These are phyloP conservation scores for Silene uniflora DNA, from an alignment of 148 eudicot species.

Conservation along the genomic window DNA sequence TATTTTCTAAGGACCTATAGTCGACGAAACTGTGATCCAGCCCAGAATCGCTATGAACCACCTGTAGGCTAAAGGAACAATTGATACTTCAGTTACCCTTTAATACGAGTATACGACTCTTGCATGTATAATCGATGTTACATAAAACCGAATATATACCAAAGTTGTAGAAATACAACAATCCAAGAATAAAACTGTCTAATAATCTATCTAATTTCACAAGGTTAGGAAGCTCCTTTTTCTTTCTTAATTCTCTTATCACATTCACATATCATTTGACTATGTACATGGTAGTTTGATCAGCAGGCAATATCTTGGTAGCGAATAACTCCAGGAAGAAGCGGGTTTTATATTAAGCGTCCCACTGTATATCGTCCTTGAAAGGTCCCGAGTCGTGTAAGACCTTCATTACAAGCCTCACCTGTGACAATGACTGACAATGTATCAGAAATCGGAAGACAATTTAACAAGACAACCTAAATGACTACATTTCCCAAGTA, in stretches of 20 bases:
- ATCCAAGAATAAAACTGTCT: neutral
- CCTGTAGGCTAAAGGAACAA: neutral
- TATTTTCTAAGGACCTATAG: too few relatives aligned
- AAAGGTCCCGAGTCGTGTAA: conserved; percentile 69
- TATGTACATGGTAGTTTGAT: neutral
- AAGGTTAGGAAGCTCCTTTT: neutral
- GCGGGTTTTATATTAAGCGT: neutral
- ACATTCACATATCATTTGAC: neutral
- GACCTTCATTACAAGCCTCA: conserved; percentile 55
- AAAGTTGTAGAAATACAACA: neutral
- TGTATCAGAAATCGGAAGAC: conserved; percentile 5
- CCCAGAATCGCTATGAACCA: too few relatives aligned
- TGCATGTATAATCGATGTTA: neutral
- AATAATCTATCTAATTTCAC: neutral
- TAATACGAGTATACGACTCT: too few relatives aligned
- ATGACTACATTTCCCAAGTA: neutral
- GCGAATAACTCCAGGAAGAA: too few relatives aligned
- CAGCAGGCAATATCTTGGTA: too few relatives aligned
- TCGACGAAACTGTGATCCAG: too few relatives aligned
- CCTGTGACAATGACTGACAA: conserved; percentile 31
- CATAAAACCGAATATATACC: too few relatives aligned
- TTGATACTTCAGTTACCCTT: neutral
- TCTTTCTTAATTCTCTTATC: neutral
- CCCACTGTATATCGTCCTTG: conserved; percentile 43
- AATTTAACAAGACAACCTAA: neutral